These are phyloP conservation scores for Pseudoperonospora humuli DNA, from an alignment of 352 stramenopile genomes.

Conservation along the genomic window DNA sequence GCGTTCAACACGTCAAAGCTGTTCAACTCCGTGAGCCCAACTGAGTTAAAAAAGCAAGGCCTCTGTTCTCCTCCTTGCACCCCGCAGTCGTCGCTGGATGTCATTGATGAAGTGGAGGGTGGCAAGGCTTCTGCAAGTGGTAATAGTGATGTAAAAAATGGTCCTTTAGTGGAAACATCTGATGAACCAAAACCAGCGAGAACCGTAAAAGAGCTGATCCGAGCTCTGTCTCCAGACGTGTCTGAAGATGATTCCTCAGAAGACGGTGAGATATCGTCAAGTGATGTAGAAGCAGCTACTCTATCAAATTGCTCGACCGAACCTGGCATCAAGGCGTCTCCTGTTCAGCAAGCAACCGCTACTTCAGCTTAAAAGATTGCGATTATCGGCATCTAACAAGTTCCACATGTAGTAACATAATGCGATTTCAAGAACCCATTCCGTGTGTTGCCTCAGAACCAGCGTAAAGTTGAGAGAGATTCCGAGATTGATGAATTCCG, in stretches of 20 bases:
- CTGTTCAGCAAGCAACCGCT: conserved; percentile 17
- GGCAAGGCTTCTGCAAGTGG: background rate
- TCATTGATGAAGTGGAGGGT: conserved; percentile 16
- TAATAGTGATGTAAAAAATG: background rate
- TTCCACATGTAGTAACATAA: conserved; percentile 19
- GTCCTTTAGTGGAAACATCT: background rate
- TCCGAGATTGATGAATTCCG: no score
- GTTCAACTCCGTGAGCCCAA: conserved; percentile 24
- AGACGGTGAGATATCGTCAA: conserved; percentile 7
- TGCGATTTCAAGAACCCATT: conserved; percentile 6
- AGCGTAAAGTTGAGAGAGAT: no score
- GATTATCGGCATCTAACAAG: conserved; percentile 12
- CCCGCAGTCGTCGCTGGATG: conserved; percentile 19
- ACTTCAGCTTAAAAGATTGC: conserved; percentile 19
- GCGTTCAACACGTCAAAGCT: conserved; percentile 21
- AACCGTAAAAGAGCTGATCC: background rate
- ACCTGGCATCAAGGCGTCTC: conserved; percentile 8
- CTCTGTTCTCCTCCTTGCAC: conserved; percentile 20
- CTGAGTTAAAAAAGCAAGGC: conserved; percentile 22
- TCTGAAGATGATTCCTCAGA: conserved; percentile 18
- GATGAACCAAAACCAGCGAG: conserved; percentile 5
- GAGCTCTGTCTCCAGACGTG: conserved; percentile 11
- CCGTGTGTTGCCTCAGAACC: background rate
- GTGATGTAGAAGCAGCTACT: conserved; percentile 1
- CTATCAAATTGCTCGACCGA: conserved; percentile 8